Base-by-base conservation (phyloP, 768 basidiomycete species). In the Phylloporus rhodoxanthus region DNA sequence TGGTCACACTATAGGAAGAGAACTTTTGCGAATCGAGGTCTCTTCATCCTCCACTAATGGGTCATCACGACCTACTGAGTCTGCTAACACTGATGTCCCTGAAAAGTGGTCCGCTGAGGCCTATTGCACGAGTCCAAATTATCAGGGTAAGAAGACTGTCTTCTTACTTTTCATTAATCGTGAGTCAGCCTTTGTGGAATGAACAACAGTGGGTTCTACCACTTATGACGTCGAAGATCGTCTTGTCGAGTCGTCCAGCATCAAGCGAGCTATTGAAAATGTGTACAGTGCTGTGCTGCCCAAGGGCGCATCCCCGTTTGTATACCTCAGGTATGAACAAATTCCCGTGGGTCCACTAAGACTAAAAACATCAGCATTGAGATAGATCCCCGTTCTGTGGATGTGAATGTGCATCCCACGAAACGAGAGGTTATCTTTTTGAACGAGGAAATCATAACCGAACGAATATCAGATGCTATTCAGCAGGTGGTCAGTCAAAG, bases 391-490 rank as follows among this genome's bases (percentile, higher is more conserved):
- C 77, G 81, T 26, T 82, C 87, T 21, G 86, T 99, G 15, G 96
- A 99, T 58, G 94, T 97, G 47, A 99, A 99, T 59, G 92, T 98
- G 8, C 94, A 97, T 63, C 96, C 95, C 0, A 98, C 96, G 2
- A 99, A 99, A 65, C 86, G 88, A 39, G 94, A 97, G 65, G 92
- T 97, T 1, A 90, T 92, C 57, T 98, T 98, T 60, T 67, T 97
- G 43, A 82, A 96, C 53, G 92, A 98, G 64, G 95, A 97, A 45
- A 73, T 70, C 13, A 89, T 97, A 59, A 84, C 84, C 6, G 83
- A 90, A 55, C 73, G 73, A 8, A 82, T 98, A 39, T 80, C 85
- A 13, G 82, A 87, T 59, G 75, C 75, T 1, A 73, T 97, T 3
- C 87, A 91, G 54, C 68, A 77, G n/a, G 69, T 93, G 11, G 72